Evolutionary conservation across 176 grass and related monocot species (phyloP), one percentile per base, ranked within the genome.

Genomic region (Oryza glaberrima): DNA sequence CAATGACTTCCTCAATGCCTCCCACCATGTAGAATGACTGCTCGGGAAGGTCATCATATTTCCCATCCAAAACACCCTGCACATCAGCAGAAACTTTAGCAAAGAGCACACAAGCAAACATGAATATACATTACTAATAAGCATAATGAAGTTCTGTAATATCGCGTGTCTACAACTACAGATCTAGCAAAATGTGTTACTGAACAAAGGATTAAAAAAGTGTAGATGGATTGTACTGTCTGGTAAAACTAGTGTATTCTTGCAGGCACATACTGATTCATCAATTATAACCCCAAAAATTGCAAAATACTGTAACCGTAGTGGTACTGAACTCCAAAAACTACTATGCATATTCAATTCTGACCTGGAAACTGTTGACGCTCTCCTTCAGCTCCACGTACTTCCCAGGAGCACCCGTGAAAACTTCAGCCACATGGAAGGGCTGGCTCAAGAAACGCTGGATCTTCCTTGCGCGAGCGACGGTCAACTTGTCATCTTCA

Each of bases 361-460:
- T 84, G 60, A 97, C 92, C 94, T 97, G 94, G 86, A 97, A 97
- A 81, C 94, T 97, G 52, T 72, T 61, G 8, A 97, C 90, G 9
- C 94, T 92, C 79, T 97, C 94, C 77, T 97, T 97, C 28, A 97
- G 84, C 49, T 97, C 94, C 20, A 97, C 94, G 67, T 97, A 97
- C 88, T 97, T 97, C 75, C 94, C 94, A 81, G 94, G 94, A 45
- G 94, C 94, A 85, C 94, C 94, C 1, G 94, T 97, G 94, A 97
- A 97, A 77, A 97, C 94, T 90, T 97, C 94, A 54, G 94, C 94
- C 17, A 97, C 94, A 78, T 97, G 94, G 94, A 97, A 97, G 65
- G 94, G 94, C 78, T 97, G 94, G 92, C 94, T 97, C 43, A 97
- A 75, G 94, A 97, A 97, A 51, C 84, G 73, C 75, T 97, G 94